These are phyloP conservation scores for Kwoniella pini DNA, from an alignment of 768 basidiomycete genomes.

Conservation along the genomic window DNA sequence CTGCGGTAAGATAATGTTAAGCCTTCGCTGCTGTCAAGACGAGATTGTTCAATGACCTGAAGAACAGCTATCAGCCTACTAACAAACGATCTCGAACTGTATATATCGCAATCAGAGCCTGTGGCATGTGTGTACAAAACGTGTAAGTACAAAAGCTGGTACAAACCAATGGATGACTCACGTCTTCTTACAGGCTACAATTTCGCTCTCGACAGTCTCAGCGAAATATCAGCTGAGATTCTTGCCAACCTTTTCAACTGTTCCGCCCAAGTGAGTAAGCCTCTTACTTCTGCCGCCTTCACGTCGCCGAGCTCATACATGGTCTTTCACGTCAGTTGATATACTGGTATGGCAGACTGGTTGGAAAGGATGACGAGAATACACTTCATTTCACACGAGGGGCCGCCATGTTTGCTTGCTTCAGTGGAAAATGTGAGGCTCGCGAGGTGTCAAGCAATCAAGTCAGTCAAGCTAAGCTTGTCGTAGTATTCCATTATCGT, in stretches of 20 bases:
- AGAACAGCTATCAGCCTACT: not conserved
- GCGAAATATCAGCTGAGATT: not conserved
- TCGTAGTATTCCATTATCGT: not conserved
- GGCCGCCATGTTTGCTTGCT: slow-evolving; percentile 15
- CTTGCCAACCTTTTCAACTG: slow-evolving; percentile 6
- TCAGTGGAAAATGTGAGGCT: slow-evolving; percentile 6
- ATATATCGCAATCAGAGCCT: not conserved
- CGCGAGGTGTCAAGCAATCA: too few species aligned
- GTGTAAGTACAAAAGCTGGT: not conserved
- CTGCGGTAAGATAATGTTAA: too few species aligned
- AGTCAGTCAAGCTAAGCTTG: too few species aligned
- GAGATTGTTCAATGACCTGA: too few species aligned
- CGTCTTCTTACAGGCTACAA: slow-evolving; percentile 9
- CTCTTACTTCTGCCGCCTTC: not conserved
- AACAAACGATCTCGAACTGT: not conserved
- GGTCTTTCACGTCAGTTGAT: not conserved
- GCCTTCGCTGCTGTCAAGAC: too few species aligned
- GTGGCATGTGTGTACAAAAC: slow-evolving; percentile 4
- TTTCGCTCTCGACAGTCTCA: not conserved
- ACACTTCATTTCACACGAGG: not conserved
- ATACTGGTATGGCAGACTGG: not conserved
- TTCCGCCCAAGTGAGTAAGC: slow-evolving; percentile 7
- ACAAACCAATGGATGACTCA: too few species aligned
- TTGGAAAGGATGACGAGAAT: not conserved
- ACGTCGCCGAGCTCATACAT: not conserved